These are phyloP conservation scores for Amaranthus tricolor DNA, from an alignment of 179 eudicot species.

Conservation along the genomic window DNA sequence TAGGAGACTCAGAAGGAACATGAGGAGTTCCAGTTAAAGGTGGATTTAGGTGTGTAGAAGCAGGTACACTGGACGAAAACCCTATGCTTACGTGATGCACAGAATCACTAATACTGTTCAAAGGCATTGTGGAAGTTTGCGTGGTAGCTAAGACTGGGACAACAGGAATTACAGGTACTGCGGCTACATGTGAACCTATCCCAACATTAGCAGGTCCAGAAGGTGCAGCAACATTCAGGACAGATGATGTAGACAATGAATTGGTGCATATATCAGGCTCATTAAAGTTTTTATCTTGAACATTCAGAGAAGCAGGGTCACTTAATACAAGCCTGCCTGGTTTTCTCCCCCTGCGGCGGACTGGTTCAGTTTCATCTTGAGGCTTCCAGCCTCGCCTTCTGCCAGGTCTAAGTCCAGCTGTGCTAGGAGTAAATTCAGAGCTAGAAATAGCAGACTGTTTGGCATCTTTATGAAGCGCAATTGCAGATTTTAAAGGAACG, in stretches of 20 bases:
- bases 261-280: conserved; percentile 20
- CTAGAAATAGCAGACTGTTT: conserved; percentile 20
- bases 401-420: conserved; percentile 21
- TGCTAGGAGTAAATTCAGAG: conserved; percentile 24
- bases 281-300: conserved; percentile 17
- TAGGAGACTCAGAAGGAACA: conserved; percentile 27
- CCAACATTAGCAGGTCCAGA: conserved; percentile 24
- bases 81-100: conserved; percentile 26
- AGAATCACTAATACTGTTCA: conserved; percentile 25
- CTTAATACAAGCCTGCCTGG: conserved; percentile 22
- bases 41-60: conserved; percentile 29
- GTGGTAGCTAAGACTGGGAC: conserved; percentile 28
- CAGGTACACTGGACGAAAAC: conserved; percentile 22
- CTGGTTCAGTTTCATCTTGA: conserved; percentile 35
- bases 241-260: conserved; percentile 9
- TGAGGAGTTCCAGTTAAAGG: conserved; percentile 22
- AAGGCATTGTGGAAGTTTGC: conserved; percentile 28
- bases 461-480: conserved; percentile 5
- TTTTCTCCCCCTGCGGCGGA: conserved; percentile 42
- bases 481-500: conserved; percentile 1
- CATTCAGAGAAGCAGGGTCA: conserved; percentile 16
- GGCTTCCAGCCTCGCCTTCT: conserved; percentile 34
- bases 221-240: conserved; percentile 23
- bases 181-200: conserved; percentile 16
- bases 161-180: conserved; percentile 32